These are phyloP conservation scores for Metschnikowia baotianmanensis DNA, from an alignment of 805 yeast species.

Conservation along the genomic window DNA sequence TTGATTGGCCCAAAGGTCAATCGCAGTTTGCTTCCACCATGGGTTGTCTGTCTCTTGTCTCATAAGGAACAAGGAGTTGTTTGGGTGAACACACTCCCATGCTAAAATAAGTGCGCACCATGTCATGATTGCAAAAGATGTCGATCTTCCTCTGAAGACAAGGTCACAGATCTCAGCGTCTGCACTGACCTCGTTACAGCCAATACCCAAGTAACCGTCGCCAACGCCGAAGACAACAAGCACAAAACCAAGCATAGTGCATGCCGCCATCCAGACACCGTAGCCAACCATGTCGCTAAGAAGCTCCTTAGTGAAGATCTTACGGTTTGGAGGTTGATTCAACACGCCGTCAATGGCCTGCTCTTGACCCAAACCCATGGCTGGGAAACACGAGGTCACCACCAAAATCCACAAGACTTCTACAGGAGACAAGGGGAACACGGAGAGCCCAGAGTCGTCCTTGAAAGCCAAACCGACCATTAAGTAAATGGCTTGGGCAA, in stretches of 20 bases:
- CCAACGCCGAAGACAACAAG: constrained; percentile 39
- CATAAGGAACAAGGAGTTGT: constrained; percentile 35
- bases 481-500: constrained; percentile 59
- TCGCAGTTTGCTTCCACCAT: constrained; percentile 37
- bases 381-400: constrained; percentile 23
- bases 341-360: constrained; percentile 38
- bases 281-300: constrained; percentile 40
- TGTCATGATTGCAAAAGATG: constrained; percentile 38
- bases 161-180: constrained; percentile 25
- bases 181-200: constrained; percentile 30
- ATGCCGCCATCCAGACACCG: constrained; percentile 42
- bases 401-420: constrained; percentile 24
- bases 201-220: constrained; percentile 36
- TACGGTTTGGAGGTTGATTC: constrained; percentile 36
- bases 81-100: constrained; percentile 41
- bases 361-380: constrained; percentile 33
- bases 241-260: constrained; percentile 37
- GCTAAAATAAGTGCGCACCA: constrained; percentile 42
- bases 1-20: constrained; percentile 36
- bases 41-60: constrained; percentile 35
- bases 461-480: constrained; percentile 72
- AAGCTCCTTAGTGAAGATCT: constrained; percentile 41
- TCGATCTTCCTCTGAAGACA: constrained; percentile 39
- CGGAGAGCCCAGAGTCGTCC: constrained; percentile 62
- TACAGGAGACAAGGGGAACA: constrained; percentile 65